A percentile compares a stretch with the other conserved stretches of the same genome.
Evolutionary conservation across 495 filamentous ascomycete species (phyloP).

Genomic region (Trichoderma gamsii): DNA sequence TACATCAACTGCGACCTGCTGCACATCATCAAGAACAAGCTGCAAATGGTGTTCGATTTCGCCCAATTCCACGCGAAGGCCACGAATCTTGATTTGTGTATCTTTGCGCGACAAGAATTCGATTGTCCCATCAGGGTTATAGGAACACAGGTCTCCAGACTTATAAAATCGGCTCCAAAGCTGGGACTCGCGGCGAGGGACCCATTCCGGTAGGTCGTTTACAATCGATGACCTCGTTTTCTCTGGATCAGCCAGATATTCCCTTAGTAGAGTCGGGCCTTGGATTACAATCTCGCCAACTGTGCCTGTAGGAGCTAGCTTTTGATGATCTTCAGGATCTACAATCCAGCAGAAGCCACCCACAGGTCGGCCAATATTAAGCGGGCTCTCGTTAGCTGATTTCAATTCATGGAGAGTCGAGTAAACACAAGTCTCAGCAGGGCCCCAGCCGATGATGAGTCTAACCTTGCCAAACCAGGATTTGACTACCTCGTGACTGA

Average conservation of each 20-base stretch:
- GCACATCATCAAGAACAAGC: slow-evolving; percentile 13
- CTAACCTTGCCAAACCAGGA: slow-evolving; percentile 7
- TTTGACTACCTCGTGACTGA: slow-evolving; percentile 2
- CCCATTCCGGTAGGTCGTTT: slow-evolving; percentile 6
- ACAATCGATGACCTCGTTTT: slow-evolving; percentile 19
- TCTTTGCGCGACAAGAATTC: slow-evolving; percentile 23
- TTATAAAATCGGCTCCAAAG: slow-evolving; percentile 29
- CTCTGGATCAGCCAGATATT: slow-evolving; percentile 23
- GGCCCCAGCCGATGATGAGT: slow-evolving; percentile 13
- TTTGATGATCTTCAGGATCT: slow-evolving; percentile 39
- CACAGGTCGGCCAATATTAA: slow-evolving; percentile 39
- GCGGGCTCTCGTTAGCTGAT: slow-evolving; percentile 19
- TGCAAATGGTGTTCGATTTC: slow-evolving; percentile 31
- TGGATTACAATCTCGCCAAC: slow-evolving; percentile 44
- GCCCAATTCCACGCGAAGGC: slow-evolving; percentile 34
- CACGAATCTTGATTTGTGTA: slow-evolving; percentile 38
- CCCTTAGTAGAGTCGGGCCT: slow-evolving; percentile 39
- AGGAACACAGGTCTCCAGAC: slow-evolving; percentile 46
- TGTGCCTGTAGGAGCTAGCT: slow-evolving; percentile 38
- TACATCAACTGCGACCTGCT: slow-evolving; percentile 19
- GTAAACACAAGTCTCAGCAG: slow-evolving; percentile 27
- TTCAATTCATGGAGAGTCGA: slow-evolving; percentile 20
- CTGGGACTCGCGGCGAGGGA: slow-evolving; percentile 22
- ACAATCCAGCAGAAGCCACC: slow-evolving; percentile 46
- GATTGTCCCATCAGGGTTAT: slow-evolving; percentile 26